Conservation (phyloP, 2,329 filamentous ascomycete species). For the Bimuria novae-zelandiae region DNA sequence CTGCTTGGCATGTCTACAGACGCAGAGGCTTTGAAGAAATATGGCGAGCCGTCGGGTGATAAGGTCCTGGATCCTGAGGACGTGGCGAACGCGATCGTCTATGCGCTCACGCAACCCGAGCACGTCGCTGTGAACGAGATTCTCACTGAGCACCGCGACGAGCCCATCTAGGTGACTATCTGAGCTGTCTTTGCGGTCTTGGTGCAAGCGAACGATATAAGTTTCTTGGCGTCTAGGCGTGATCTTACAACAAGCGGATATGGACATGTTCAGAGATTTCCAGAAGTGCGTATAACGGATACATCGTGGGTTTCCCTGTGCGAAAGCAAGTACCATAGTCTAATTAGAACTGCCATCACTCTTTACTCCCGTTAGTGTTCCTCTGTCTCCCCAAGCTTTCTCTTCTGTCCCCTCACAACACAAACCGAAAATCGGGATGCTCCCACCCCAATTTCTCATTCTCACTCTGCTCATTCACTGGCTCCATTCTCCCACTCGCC, state of each 20-base stretch:
- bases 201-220: neutral
- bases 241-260: neutral
- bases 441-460: constrained; percentile 53
- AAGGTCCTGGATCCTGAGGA: constrained; percentile 75
- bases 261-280: neutral
- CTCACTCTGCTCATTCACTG: constrained; percentile 15
- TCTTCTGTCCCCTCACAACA: constrained; percentile 6
- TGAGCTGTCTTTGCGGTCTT: no score
- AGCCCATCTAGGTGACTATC: constrained; percentile 42
- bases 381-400: neutral
- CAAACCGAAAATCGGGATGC: constrained; percentile 58
- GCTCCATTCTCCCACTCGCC: constrained; percentile 50
- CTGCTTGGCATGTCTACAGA: constrained; percentile 77
- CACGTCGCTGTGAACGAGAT: constrained; percentile 83
- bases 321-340: neutral
- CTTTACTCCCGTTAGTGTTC: neutral
- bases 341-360: neutral
- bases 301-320: neutral
- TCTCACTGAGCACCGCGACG: constrained; percentile 59
- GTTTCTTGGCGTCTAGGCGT: neutral
- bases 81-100: constrained; percentile 73
- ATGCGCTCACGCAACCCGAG: constrained; percentile 72
- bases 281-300: neutral
- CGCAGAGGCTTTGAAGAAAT: constrained; percentile 76
- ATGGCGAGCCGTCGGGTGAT: constrained; percentile 73